Evolutionary conservation across 139 green algal genomes (phyloP), one percentile per base, ranked within the genome.

Genomic region (Chlorella sp.): DNA sequence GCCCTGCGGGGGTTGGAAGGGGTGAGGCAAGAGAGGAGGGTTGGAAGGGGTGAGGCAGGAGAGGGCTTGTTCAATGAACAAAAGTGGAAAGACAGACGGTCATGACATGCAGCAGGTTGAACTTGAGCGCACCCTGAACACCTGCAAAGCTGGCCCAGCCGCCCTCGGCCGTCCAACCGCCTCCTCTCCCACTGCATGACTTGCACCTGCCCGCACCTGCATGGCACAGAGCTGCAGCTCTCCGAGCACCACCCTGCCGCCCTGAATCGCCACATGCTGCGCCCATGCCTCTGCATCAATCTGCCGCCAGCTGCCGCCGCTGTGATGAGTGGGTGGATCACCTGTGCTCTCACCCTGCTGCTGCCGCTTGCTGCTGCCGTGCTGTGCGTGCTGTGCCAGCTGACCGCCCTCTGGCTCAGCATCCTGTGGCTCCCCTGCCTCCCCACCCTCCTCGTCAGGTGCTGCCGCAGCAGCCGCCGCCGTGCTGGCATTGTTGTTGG

Each of bases 201-300:
- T 3, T 60, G 51, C 51, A 23, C 51, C 11, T 23, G 11, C 12
- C 51, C 11, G 12, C 51, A 60, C 51, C 51, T 74, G 62, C 78
- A 83, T 83, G 0, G 78, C 78, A 18, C 78, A 83, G 41, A 83
- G 78, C 63, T 83, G 78, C 25, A 83, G 17, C 78, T 83, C 78
- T 64, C 38, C n/a, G 13, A 83, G 63, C 62, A 75, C 41, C 21
- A 41, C 78, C 4, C 62, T 47, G 28, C 78, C 63, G 60, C 78
- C 62, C 6, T 15, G 9, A 17, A 83, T 83, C 23, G 11, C 63
- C 6, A 38, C 63, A 30, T 64, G 78, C n/a, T n/a, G 63, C n/a
- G 63, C 78, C 62, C 63, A 83, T 20, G 78, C 78, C 63, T 64
- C 78, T 32, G 28, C 25, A 25, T 65, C 63, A n/a, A 83, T 70